Evolutionary conservation across 805 yeast genomes (phyloP), one percentile per base, ranked within the genome.

Genomic region (Candida patagonica): DNA sequence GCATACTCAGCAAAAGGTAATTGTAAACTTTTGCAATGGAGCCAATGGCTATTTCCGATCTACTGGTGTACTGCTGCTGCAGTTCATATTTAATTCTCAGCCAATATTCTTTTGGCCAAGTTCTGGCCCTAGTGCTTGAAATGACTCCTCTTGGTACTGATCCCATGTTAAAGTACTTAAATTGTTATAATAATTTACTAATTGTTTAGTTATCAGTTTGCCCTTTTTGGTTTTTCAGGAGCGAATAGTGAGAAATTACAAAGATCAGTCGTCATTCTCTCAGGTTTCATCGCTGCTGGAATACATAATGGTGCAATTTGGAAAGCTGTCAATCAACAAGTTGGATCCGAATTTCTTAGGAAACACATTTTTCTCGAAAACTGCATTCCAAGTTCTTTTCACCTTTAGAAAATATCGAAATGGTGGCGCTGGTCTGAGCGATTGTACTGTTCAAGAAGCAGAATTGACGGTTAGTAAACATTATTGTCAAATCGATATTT

Each of bases 391-490:
- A 15, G 34, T 38, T 43, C 24, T 59, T 37, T 53, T 38, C 41
- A 26, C 31, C 12, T 44, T 49, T 26, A 52, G 65, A 13, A 40
- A 49, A 25, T 46, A 50, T 37, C 53, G 59, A 21, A 48, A 52
- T 32, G 63, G 63, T 15, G 47, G 51, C 6, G 56, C 52, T 6
- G 48, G 47, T 26, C 43, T 58, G 15, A 61, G 62, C 9, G 62
- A 57, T 42, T 39, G 52, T 25, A 39, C 26, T 6, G 44, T 40
- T 36, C 40, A 38, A 13, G 40, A 40, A 19, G 37, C n/a, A n/a
- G n/a, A n/a, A n/a, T n/a, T n/a, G n/a, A n/a, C n/a, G n/a, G n/a
- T n/a, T n/a, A n/a, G n/a, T n/a, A n/a, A n/a, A n/a, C n/a, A n/a
- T n/a, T n/a, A n/a, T n/a, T n/a, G n/a, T n/a, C n/a, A n/a, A n/a